Evolutionary conservation across 2,329 filamentous ascomycete genomes (phyloP).

Genomic region (Monosporascus sp.): DNA sequence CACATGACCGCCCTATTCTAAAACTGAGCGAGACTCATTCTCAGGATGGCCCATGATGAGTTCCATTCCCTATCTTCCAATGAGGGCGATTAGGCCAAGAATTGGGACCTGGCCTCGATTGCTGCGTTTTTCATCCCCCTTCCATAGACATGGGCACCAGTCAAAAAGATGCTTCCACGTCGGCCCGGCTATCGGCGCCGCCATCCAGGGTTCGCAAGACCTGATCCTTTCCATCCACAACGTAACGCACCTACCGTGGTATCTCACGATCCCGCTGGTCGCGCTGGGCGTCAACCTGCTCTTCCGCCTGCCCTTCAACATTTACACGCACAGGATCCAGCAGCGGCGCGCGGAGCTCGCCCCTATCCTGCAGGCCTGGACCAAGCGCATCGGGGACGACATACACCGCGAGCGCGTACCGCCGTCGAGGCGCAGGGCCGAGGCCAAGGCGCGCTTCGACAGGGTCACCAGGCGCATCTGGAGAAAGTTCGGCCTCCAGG

Average conservation of each 20-base stretch:
- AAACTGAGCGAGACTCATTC: background rate
- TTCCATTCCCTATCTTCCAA: background rate
- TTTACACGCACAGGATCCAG: slow-evolving; percentile 30
- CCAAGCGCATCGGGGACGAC: slow-evolving; percentile 17
- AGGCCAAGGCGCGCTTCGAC: slow-evolving; percentile 24
- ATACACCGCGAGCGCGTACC: slow-evolving; percentile 12
- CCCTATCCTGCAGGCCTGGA: slow-evolving; percentile 31
- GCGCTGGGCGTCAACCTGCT: slow-evolving; percentile 40
- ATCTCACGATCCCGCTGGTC: slow-evolving; percentile 46
- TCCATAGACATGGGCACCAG: background rate
- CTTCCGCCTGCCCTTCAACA: slow-evolving; percentile 40
- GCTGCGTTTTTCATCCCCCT: background rate
- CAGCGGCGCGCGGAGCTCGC: slow-evolving; percentile 23
- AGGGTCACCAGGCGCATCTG: slow-evolving; percentile 18
- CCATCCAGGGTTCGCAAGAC: slow-evolving; percentile 35
- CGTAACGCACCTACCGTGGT: slow-evolving; percentile 45
- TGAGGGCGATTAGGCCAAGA: background rate
- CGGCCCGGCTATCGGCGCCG: slow-evolving; percentile 20
- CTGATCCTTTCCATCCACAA: slow-evolving; percentile 39
- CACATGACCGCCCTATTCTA: no score
- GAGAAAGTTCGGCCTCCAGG: slow-evolving; percentile 34
- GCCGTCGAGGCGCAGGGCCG: slow-evolving; percentile 4
- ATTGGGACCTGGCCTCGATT: background rate
- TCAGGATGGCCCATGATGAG: background rate
- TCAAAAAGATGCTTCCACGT: slow-evolving; percentile 26